Percentiles rank a stretch among this genome's conserved stretches.
Conservation (phyloP, 352 stramenopile species). For the Phytophthora ramorum region DNA sequence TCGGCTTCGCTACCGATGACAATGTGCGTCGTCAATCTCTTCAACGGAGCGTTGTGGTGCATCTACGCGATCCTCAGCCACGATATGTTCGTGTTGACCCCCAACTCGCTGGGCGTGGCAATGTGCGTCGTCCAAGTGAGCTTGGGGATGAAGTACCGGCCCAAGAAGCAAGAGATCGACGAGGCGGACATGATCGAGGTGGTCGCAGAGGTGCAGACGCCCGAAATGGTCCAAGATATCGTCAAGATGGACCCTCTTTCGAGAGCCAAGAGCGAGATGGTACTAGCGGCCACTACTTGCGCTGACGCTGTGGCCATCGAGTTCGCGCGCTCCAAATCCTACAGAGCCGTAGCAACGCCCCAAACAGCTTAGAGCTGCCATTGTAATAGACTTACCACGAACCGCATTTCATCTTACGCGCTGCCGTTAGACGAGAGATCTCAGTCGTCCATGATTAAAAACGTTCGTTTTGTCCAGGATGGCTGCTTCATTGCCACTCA, state of each 20-base stretch:
- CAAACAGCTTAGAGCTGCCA: conserved; percentile 9
- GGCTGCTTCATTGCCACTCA: too few relatives aligned
- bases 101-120: conserved; percentile 43
- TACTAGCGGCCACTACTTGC: conserved; percentile 12
- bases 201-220: conserved; percentile 5
- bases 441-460: too few relatives aligned
- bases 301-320: conserved; percentile 19
- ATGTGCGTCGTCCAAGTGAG: conserved; percentile 37
- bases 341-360: conserved; percentile 7
- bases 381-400: not conserved
- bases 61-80: conserved; percentile 48
- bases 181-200: conserved; percentile 4
- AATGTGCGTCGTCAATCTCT: conserved; percentile 51
- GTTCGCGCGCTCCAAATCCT: conserved; percentile 20
- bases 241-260: conserved; percentile 16
- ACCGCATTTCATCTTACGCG: not conserved
- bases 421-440: too few relatives aligned
- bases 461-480: too few relatives aligned
- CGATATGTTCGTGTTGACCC: conserved; percentile 51
- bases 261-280: conserved; percentile 24
- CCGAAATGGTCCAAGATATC: conserved; percentile 6
- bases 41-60: conserved; percentile 55
- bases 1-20: conserved; percentile 51
- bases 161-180: conserved; percentile 15
- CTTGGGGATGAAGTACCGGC: conserved; percentile 35